A percentile compares a stretch with the other conserved stretches of the same genome.
Evolutionary conservation across 768 basidiomycete genomes (phyloP).

Genomic region (Tylopilus sp.): DNA sequence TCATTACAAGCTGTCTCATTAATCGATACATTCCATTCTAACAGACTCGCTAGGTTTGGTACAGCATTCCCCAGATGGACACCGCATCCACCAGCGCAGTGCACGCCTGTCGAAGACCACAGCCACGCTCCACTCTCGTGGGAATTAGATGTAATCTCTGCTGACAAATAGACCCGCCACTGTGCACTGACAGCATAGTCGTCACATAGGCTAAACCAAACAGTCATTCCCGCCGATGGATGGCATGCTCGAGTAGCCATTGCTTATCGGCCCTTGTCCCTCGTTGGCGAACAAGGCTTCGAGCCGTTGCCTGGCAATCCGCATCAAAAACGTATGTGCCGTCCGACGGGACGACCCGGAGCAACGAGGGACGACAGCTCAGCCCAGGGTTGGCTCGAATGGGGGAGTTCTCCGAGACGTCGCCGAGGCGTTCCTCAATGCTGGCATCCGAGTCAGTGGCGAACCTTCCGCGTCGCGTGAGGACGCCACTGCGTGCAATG

Average conservation of each 20-base stretch:
- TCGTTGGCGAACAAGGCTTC: background rate
- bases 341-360: background rate
- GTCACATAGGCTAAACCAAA: background rate
- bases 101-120: background rate
- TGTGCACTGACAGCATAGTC: background rate
- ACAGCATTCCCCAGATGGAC: constrained; percentile 2
- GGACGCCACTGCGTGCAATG: too few species aligned
- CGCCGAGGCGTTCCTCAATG: too few species aligned
- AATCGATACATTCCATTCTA: background rate
- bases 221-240: constrained; percentile 8
- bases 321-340: constrained; percentile 15
- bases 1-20: constrained; percentile 11
- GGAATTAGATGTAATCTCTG: constrained; percentile 1
- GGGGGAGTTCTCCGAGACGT: too few species aligned
- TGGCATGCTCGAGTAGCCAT: background rate
- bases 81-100: background rate
- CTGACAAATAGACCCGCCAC: background rate
- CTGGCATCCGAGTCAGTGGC: constrained; percentile 4
- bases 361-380: too few species aligned
- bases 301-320: constrained; percentile 27
- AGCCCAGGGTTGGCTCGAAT: constrained; percentile 4
- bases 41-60: background rate
- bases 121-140: constrained; percentile 20
- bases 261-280: constrained; percentile 5
- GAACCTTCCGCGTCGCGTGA: background rate